These are phyloP conservation scores for Citrus medica DNA, from an alignment of 345 rosid genomes.

Conservation along the genomic window DNA sequence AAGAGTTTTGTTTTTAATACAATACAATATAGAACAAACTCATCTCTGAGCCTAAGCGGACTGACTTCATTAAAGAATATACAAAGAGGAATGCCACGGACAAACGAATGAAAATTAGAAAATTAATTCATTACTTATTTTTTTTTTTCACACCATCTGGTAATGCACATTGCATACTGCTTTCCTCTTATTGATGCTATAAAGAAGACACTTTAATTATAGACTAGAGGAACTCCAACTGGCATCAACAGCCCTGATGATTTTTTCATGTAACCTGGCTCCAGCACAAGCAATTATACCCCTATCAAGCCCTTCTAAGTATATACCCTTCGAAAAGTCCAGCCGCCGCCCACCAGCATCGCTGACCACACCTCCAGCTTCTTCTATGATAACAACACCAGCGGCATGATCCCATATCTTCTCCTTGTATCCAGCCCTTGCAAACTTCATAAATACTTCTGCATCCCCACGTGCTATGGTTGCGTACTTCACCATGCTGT, in stretches of 20 bases:
- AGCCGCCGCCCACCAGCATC: slow-evolving; percentile 46
- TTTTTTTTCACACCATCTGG: neutral
- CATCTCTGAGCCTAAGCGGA: neutral
- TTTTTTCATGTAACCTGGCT: slow-evolving; percentile 36
- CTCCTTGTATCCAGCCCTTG: slow-evolving; percentile 53
- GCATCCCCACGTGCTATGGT: slow-evolving; percentile 60
- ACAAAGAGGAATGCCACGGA: neutral
- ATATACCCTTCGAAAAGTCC: slow-evolving; percentile 45
- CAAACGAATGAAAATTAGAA: neutral
- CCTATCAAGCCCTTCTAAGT: slow-evolving; percentile 48
- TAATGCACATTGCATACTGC: neutral
- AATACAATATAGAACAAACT: neutral
- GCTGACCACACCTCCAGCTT: slow-evolving; percentile 56
- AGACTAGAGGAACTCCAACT: slow-evolving; percentile 59
- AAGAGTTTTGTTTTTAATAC: neutral
- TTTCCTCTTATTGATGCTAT: neutral
- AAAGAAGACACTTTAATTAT: slow-evolving; percentile 7
- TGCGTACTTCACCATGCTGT: slow-evolving; percentile 63
- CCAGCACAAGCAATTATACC: slow-evolving; percentile 50
- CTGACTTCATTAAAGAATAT: neutral
- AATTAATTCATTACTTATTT: neutral
- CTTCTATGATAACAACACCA: slow-evolving; percentile 42
- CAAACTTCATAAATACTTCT: slow-evolving; percentile 54
- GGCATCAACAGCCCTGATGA: slow-evolving; percentile 47
- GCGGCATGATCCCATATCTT: slow-evolving; percentile 68